Evolutionary conservation across 2,329 filamentous ascomycete genomes (phyloP).

Genomic region (Claviceps sp.): DNA sequence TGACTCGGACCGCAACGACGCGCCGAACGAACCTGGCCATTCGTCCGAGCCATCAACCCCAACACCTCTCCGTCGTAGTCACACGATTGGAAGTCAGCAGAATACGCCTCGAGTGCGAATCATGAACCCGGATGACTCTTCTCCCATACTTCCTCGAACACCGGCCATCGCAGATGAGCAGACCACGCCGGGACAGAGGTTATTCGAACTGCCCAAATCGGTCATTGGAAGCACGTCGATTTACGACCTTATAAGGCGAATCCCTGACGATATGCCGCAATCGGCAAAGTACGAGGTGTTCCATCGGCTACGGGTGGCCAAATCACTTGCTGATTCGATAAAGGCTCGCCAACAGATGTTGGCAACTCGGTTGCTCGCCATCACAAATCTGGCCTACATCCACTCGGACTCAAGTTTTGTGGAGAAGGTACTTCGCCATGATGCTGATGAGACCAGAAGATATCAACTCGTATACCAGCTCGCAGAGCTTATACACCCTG

Average conservation of each 20-base stretch:
- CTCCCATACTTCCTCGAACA: slow-evolving; percentile 34
- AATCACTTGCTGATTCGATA: slow-evolving; percentile 55
- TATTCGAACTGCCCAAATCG: slow-evolving; percentile 51
- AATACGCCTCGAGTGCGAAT: slow-evolving; percentile 27
- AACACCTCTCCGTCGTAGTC: slow-evolving; percentile 59
- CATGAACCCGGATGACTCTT: slow-evolving; percentile 27
- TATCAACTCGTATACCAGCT: slow-evolving; percentile 88
- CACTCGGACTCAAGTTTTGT: slow-evolving; percentile 72
- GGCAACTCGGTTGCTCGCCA: slow-evolving; percentile 68
- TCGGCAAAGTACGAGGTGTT: slow-evolving; percentile 73
- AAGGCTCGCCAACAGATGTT: slow-evolving; percentile 63
- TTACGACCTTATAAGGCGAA: slow-evolving; percentile 41
- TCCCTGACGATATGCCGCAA: slow-evolving; percentile 53
- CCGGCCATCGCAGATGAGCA: slow-evolving; percentile 23
- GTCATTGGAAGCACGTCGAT: slow-evolving; percentile 38
- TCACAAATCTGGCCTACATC: slow-evolving; percentile 85
- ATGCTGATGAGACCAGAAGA: slow-evolving; percentile 76
- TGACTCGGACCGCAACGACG: slow-evolving; percentile 12
- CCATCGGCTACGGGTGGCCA: slow-evolving; percentile 70
- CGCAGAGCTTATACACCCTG: slow-evolving; percentile 79
- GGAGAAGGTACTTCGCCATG: slow-evolving; percentile 73
- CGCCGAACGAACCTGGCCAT: slow-evolving; percentile 14
- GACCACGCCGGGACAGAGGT: slow-evolving; percentile 33
- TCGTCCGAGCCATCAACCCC: slow-evolving; percentile 52
- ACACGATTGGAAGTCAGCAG: slow-evolving; percentile 36